Base-by-base conservation (phyloP, 495 filamentous ascomycete genomes). In the Xylaria cubensis region DNA sequence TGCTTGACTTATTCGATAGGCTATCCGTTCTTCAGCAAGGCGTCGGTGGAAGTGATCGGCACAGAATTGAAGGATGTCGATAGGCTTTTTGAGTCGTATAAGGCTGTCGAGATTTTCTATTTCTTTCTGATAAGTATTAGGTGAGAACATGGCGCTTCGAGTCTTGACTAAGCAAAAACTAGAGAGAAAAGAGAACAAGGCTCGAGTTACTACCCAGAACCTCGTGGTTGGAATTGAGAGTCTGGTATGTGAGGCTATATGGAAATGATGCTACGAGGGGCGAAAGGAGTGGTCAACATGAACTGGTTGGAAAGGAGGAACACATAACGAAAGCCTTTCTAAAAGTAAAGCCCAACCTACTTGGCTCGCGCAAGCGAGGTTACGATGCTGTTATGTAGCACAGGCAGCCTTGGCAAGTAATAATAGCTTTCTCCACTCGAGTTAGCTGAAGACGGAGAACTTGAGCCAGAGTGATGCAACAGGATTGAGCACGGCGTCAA, bases 31-130 rank as follows among this genome's bases (percentile, higher is more conserved):
- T 72, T 84, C 81, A 75, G 90, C 87, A 63, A 92, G 86, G 70
- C 89, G 89, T 73, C 83, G 84, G 63, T 81, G 81, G 82, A 91
- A 92, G 81, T 86, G 87, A 79, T 91, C 89, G 80, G 89, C 85
- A 76, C 90, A 91, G 82, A 90, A 91, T 76, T 91, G 90, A 74
- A 91, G 84, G 79, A 89, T 80, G 82, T 92, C 90, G 72, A 80
- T 56, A 12, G 88, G 89, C 58, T 86, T 80, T 21, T 82, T 69
- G 71, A 84, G 84, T 53, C 81, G 78, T 72, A 92, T 77, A 74
- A 90, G 85, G 79, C 80, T 84, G 73, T 87, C 86, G 74, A 91
- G 86, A 70, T 83, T 77, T 67, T 87, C 82, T 80, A 91, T 87
- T 77, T 91, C 89, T 75, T 88, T 80, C 76, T 82, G 76, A 79